These are phyloP conservation scores for Moricandia arvensis DNA, from an alignment of 345 rosid species.

Conservation along the genomic window DNA sequence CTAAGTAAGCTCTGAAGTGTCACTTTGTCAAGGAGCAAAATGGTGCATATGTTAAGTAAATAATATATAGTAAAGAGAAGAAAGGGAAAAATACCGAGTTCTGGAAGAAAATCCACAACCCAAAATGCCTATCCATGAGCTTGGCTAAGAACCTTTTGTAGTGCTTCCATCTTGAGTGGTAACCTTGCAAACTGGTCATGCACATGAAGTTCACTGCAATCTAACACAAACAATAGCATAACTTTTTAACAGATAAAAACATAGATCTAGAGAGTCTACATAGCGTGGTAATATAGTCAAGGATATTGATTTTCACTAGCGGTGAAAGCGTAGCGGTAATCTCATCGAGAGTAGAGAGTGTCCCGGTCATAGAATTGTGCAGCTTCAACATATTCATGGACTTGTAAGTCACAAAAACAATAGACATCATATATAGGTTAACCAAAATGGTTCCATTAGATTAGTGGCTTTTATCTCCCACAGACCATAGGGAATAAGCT, in stretches of 20 bases:
- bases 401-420: conserved; percentile 44
- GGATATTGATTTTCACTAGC: no score
- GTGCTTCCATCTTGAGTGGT: conserved; percentile 84
- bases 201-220: conserved; percentile 47
- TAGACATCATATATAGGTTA: not conserved
- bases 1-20: no score
- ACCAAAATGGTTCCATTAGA: not conserved
- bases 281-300: no score
- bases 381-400: no score
- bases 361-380: conserved; percentile 80
- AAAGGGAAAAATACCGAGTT: no score
- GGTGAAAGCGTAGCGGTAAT: not conserved
- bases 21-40: no score
- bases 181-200: conserved; percentile 67
- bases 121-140: conserved; percentile 83
- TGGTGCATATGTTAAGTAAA: no score
- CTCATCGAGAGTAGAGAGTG: conserved; percentile 55
- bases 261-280: no score
- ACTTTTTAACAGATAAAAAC: no score
- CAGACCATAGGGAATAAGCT: conserved; percentile 81
- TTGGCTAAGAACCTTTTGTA: conserved; percentile 84
- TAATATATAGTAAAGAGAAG: no score
- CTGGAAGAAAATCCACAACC: no score
- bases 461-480: conserved; percentile 17
- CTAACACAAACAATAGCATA: conserved; percentile 14